Base-by-base conservation (phyloP, 768 basidiomycete species). In the Daedalea quercina region DNA sequence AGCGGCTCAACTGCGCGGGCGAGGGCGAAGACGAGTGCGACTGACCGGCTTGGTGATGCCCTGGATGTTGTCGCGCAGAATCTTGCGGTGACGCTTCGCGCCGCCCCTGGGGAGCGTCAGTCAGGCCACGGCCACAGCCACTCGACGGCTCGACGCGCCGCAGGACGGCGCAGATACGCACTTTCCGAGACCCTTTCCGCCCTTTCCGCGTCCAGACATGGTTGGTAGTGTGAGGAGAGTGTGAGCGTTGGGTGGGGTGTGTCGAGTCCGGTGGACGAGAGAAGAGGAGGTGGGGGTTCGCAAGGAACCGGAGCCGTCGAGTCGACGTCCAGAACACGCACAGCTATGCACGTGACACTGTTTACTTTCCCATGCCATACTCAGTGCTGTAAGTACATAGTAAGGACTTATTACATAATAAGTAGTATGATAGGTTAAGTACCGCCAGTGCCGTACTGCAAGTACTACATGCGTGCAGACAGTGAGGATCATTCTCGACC, bases 171-270 rank as follows among this genome's bases (percentile, higher is more conserved):
- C 19, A 17, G 50, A 59, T 69, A 41, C 45, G 82, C 12, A 33
- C 31, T 53, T 24, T 47, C 28, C 23, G 28, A 45, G 44, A 31
- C 81, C 82, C 77, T 87, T 87, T 65, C 84, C 84, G 71, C 84
- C 84, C 73, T 86, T 86, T 66, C 85, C 85, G 62, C 84, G 84
- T 72, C 84, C 85, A 74, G 84, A 85, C 85, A 87, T 87, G 63
- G 41, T 51, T 47, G 34, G 56, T 50, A 45, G 46, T 19, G n/a
- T 26, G 46, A 33, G 28, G 28, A 49, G 9, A 49, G n/a, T 17
- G 35, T 22, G n/a, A 15, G 26, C 7, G 41, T 24, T 13, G 31
- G n/a, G 44, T 47, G 46, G 17, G 24, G 24, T 22, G 44, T 8
- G n/a, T 44, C 15, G 46, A 47, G 44, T n/a, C 25, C 28, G 13